phyloP scores from a whole-genome alignment of 495 filamentous ascomycete genomes.

The Aspergillus diversus region DNA sequence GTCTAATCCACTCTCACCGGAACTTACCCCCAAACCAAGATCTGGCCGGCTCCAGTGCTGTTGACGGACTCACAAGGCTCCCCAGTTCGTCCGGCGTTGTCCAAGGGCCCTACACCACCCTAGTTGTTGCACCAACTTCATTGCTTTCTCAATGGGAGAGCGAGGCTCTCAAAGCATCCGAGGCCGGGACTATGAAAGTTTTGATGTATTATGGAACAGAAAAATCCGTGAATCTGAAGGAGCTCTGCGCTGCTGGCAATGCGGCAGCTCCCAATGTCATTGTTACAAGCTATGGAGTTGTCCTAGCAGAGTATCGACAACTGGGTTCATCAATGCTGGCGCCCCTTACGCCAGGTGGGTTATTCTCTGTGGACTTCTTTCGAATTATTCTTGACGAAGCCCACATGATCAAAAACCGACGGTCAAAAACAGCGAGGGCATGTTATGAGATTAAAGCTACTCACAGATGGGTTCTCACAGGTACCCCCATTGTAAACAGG shows the following conservation, averaged over 20 bases:
- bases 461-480: conserved; percentile 93
- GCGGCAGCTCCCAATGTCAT: conserved; percentile 82
- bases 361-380: conserved; percentile 93
- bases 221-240: conserved; percentile 73
- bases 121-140: conserved; percentile 95
- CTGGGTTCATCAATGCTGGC: conserved; percentile 58
- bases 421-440: conserved; percentile 85
- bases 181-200: conserved; percentile 76
- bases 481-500: conserved; percentile 95
- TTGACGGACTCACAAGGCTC: conserved; percentile 62
- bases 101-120: conserved; percentile 81
- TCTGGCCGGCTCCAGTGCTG: conserved; percentile 38
- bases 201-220: conserved; percentile 91
- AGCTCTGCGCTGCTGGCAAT: conserved; percentile 76
- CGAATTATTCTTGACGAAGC: conserved; percentile 95
- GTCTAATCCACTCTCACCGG: conserved; percentile 83
- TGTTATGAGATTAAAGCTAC: conserved; percentile 85
- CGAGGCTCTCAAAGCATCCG: conserved; percentile 87
- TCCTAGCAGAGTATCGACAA: conserved; percentile 81
- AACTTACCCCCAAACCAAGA: conserved; percentile 53
- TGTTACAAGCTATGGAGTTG: conserved; percentile 93
- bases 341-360: conserved; percentile 66
- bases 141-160: conserved; percentile 94
- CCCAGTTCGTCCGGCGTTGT: conserved; percentile 58
- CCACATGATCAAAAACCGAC: conserved; percentile 90